phyloP scores from a whole-genome alignment of 2,329 filamentous ascomycete species.

The Claviceps citrina region DNA sequence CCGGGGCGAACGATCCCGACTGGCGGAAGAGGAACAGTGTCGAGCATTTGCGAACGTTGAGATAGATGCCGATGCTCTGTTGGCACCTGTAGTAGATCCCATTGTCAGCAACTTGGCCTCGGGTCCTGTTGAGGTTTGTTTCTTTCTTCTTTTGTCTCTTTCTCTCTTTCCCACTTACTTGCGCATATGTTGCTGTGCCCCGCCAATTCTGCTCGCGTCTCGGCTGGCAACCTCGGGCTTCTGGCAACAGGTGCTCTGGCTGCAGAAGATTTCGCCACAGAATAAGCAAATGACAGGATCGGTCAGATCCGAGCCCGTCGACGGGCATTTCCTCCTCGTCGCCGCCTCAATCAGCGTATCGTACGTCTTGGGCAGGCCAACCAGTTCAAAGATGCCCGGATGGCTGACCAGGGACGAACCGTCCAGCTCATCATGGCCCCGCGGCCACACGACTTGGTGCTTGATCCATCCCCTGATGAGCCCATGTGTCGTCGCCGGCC shows the following conservation, averaged over 20 bases:
- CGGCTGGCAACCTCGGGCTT: conserved; percentile 36
- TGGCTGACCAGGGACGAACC: conserved; percentile 47
- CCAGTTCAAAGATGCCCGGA: conserved; percentile 83
- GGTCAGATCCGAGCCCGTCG: conserved; percentile 75
- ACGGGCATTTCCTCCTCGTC: conserved; percentile 68
- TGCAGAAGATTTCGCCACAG: conserved; percentile 94
- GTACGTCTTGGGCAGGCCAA: conserved; percentile 82
- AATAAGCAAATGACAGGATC: conserved; percentile 88
- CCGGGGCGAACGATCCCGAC: conserved; percentile 70
- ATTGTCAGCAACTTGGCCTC: neutral
- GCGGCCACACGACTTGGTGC: conserved; percentile 36
- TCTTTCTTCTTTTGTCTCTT: neutral
- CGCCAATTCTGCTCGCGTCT: conserved; percentile 45
- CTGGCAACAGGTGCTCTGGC: conserved; percentile 82
- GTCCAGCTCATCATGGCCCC: conserved; percentile 16
- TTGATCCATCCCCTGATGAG: conserved; percentile 58
- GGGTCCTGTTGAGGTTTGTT: too few relatives aligned
- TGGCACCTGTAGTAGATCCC: conserved; percentile 50
- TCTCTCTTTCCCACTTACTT: conserved; percentile 41
- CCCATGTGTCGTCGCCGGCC: conserved; percentile 29
- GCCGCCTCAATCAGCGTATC: conserved; percentile 87
- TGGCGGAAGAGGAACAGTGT: conserved; percentile 72
- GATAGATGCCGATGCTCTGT: conserved; percentile 77
- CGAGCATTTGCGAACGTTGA: conserved; percentile 93
- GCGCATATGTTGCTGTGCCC: conserved; percentile 78